Evolutionary conservation across 2,329 filamentous ascomycete genomes (phyloP).

Genomic region (Colletotrichum sp.): DNA sequence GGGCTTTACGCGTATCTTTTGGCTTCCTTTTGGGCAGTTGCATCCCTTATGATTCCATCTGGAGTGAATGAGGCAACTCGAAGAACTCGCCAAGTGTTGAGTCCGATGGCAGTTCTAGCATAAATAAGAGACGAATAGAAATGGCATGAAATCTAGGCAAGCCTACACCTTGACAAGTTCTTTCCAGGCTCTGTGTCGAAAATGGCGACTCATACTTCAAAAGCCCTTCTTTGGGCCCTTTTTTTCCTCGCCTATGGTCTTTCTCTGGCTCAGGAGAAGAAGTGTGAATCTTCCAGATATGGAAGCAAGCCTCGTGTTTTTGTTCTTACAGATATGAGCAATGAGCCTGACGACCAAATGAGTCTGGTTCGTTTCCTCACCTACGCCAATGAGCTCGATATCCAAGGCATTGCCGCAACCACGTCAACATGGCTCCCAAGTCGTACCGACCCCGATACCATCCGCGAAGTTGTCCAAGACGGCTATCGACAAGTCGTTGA

Average conservation of each 20-base stretch:
- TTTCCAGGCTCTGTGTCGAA: neutral
- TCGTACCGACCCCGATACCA: constrained; percentile 43
- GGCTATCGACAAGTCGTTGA: constrained; percentile 47
- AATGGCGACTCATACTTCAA: neutral
- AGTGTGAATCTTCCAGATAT: neutral
- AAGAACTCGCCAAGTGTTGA: neutral
- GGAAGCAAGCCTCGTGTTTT: constrained; percentile 39
- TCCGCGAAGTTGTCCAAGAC: constrained; percentile 43
- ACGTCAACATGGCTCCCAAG: constrained; percentile 50
- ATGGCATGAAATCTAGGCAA: neutral
- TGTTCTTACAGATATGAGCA: constrained; percentile 47
- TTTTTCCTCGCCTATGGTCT: neutral
- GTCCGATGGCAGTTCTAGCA: neutral
- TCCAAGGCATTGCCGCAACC: constrained; percentile 46
- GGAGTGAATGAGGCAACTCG: neutral
- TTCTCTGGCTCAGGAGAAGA: neutral
- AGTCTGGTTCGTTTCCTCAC: constrained; percentile 47
- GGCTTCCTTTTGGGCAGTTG: neutral
- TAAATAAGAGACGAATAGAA: neutral
- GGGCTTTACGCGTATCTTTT: neutral
- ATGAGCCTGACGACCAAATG: constrained; percentile 50
- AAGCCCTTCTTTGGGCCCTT: neutral
- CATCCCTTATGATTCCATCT: neutral
- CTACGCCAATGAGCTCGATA: constrained; percentile 50
- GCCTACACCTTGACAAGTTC: neutral